A percentile compares a stretch with the other conserved stretches of the same genome.
Conservation (phyloP, 139 green algal genomes). For the Medakamo hakoo region DNA sequence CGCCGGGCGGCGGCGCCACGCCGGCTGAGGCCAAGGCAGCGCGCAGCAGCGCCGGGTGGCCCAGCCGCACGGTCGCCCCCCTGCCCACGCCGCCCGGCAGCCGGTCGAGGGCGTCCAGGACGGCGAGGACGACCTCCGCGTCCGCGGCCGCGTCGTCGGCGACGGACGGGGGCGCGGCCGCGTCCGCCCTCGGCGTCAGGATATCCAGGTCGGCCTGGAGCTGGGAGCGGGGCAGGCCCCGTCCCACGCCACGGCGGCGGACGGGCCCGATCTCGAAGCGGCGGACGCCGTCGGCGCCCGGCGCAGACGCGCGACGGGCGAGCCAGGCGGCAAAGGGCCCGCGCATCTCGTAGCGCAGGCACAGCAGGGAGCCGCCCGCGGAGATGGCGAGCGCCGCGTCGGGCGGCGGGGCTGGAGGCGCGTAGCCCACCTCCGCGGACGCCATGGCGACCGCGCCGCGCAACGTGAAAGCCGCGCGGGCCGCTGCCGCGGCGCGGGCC, state of each 20-base stretch:
- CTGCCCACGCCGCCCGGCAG: too few relatives aligned
- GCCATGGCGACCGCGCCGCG: not conserved
- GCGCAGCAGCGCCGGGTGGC: constrained; percentile 36
- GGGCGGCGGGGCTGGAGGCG: too few relatives aligned
- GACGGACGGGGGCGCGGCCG: constrained; percentile 17
- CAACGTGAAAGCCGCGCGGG: not conserved
- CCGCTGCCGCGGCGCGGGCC: too few relatives aligned
- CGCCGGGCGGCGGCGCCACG: not conserved
- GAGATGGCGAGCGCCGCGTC: not conserved
- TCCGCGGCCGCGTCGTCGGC: constrained; percentile 6
- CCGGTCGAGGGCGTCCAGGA: constrained; percentile 1
- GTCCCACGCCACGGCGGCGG: constrained; percentile 11
- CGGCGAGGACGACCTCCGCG: constrained; percentile 25
- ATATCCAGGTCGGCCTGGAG: constrained; percentile 60
- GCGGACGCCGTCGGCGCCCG: not conserved
- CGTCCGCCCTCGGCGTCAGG: constrained; percentile 19
- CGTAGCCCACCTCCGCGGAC: not conserved
- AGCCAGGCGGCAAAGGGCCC: constrained; percentile 50
- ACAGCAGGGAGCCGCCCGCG: constrained; percentile 10
- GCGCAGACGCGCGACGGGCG: constrained; percentile 21
- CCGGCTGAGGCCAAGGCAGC: constrained; percentile 2
- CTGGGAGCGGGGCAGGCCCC: constrained; percentile 27
- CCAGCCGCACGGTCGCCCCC: not conserved
- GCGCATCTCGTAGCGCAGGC: constrained; percentile 44
- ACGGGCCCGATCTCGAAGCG: constrained; percentile 11